Evolutionary conservation across 2,329 filamentous ascomycete species (phyloP).

Genomic region (Rasamsonia emersonii): DNA sequence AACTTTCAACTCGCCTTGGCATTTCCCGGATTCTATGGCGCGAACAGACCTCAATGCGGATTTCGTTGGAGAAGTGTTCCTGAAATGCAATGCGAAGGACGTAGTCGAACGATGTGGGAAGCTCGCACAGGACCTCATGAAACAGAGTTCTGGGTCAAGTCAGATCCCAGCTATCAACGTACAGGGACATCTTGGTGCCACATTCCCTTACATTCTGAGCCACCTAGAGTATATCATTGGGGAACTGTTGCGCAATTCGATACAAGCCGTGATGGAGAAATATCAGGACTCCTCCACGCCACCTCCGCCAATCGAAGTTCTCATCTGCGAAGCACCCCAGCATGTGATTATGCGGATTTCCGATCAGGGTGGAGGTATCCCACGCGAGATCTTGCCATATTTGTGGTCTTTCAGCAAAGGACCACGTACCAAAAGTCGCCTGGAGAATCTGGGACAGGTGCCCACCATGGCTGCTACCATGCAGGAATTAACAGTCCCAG

Average conservation of each 20-base stretch:
- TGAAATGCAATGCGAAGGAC: slow-evolving; percentile 84
- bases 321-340: slow-evolving; percentile 87
- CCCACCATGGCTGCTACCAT: slow-evolving; percentile 89
- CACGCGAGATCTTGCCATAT: slow-evolving; percentile 73
- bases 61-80: slow-evolving; percentile 90
- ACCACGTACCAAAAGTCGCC: slow-evolving; percentile 63
- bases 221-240: slow-evolving; percentile 97
- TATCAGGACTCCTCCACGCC: slow-evolving; percentile 41
- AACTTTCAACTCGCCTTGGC: slow-evolving; percentile 83
- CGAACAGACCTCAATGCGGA: slow-evolving; percentile 58
- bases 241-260: slow-evolving; percentile 87
- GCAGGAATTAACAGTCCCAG: slow-evolving; percentile 62
- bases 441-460: slow-evolving; percentile 79
- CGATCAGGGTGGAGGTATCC: slow-evolving; percentile 88
- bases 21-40: slow-evolving; percentile 70
- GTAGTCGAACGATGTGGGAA: slow-evolving; percentile 76
- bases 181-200: slow-evolving; percentile 76
- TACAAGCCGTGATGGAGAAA: slow-evolving; percentile 81
- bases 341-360: slow-evolving; percentile 96
- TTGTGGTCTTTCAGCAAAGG: slow-evolving; percentile 98
- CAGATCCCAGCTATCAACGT: slow-evolving; percentile 73
- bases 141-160: slow-evolving; percentile 63
- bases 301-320: slow-evolving; percentile 81
- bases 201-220: slow-evolving; percentile 91
- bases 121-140: slow-evolving; percentile 65